Evolutionary conservation across 805 yeast species (phyloP).

Genomic region (Huiozyma sinensis): DNA sequence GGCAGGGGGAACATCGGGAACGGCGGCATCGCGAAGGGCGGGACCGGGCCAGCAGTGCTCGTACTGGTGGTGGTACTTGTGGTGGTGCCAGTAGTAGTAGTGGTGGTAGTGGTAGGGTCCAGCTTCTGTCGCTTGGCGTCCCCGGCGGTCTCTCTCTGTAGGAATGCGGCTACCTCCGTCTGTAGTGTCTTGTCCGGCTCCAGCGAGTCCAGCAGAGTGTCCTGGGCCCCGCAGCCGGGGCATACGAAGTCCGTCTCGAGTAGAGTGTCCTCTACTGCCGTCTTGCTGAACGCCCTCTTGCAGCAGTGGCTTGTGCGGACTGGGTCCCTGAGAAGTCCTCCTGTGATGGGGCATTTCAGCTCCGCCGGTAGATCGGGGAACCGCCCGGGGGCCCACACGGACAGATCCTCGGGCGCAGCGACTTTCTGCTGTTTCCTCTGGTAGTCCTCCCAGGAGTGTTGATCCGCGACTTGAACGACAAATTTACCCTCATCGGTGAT

Average conservation of each 20-base stretch:
- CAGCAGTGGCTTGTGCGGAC: conserved; percentile 78
- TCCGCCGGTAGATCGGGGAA: conserved; percentile 39
- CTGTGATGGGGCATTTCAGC: conserved; percentile 60
- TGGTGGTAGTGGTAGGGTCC: not conserved
- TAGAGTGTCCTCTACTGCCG: conserved; percentile 52
- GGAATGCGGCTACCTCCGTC: not conserved
- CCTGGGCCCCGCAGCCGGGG: conserved; percentile 73
- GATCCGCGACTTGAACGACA: conserved; percentile 92
- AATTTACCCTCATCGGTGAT: conserved; percentile 91
- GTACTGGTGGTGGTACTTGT: not conserved
- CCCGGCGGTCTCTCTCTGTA: not conserved
- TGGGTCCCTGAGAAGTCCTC: conserved; percentile 56
- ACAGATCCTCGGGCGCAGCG: conserved; percentile 31
- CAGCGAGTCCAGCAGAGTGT: conserved; percentile 65
- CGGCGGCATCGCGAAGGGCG: conserved; percentile 28
- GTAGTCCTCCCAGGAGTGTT: conserved; percentile 77
- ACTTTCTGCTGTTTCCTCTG: conserved; percentile 48
- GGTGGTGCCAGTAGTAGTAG: not conserved
- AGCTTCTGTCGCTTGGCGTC: not conserved
- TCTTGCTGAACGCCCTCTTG: conserved; percentile 43
- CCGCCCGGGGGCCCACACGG: conserved; percentile 37
- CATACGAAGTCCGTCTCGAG: conserved; percentile 82
- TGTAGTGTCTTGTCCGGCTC: conserved; percentile 39
- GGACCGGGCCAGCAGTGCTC: no score
- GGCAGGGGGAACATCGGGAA: conserved; percentile 30